Conservation (phyloP, 129 eudicot genomes). For the Flaveria linearis region DNA sequence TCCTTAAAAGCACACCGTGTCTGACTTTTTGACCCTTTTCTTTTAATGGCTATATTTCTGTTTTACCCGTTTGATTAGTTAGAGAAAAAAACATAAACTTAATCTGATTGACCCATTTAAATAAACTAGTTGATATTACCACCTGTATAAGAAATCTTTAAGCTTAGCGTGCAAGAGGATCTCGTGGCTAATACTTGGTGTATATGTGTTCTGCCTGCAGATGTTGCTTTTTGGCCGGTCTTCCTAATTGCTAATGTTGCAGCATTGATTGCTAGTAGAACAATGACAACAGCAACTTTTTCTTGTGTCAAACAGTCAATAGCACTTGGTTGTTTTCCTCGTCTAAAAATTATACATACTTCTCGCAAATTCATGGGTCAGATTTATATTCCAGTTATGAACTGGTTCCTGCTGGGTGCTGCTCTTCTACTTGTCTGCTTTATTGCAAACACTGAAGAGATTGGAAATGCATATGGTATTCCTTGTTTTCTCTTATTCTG, state of each 20-base stretch:
- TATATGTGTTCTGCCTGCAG: slow-evolving; percentile 46
- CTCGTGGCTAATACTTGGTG: slow-evolving; percentile 22
- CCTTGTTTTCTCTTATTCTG: background rate
- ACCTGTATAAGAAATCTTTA: background rate
- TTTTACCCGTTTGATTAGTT: background rate
- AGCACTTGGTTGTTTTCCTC: slow-evolving; percentile 96
- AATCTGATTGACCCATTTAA: background rate
- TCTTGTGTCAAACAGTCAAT: slow-evolving; percentile 92
- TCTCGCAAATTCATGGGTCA: slow-evolving; percentile 97
- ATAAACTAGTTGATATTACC: background rate
- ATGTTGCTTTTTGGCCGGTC: slow-evolving; percentile 84
- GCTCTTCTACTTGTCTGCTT: slow-evolving; percentile 73
- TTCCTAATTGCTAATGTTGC: slow-evolving; percentile 83
- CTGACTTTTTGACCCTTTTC: background rate
- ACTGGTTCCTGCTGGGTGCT: slow-evolving; percentile 82
- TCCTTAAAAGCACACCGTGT: background rate
- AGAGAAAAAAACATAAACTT: background rate
- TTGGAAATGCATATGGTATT: slow-evolving; percentile 96
- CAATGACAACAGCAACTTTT: slow-evolving; percentile 94
- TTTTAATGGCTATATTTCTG: background rate
- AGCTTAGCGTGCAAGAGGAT: slow-evolving; percentile 18
- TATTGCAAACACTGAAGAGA: slow-evolving; percentile 76
- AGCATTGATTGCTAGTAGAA: slow-evolving; percentile 87
- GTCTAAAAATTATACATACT: slow-evolving; percentile 88
- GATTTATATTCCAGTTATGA: slow-evolving; percentile 87